Base-by-base conservation (phyloP, 352 stramenopile species). In the Globisporangium barbulae region DNA sequence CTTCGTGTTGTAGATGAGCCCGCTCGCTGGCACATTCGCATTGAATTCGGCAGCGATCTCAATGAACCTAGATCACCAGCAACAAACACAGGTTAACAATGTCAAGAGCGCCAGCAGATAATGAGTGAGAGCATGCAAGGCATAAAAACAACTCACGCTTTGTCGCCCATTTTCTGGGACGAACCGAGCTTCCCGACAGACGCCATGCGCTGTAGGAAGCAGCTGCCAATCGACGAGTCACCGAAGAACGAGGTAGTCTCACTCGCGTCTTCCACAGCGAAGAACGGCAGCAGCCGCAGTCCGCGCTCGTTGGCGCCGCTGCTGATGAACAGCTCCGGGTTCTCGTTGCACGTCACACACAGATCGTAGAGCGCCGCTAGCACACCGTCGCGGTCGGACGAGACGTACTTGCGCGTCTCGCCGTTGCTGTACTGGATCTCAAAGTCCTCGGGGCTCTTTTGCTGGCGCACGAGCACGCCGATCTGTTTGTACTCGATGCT, bases 11-110 rank as follows among this genome's bases (percentile, higher is more conserved):
- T 96, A 95, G 0, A 83, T 64, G 37, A 96, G 90, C 3, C 90
- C 90, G 41, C 84, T 95, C 5, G 79, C 71, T 30, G 88, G 83
- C 0, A 97, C 88, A 55, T 97, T 97, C 12, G 89, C 87, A 45
- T 97, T 97, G 64, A 97, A 96, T 61, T 97, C 90, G 49, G 81
- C 73, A 17, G 89, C 85, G 64, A 94, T 94, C 49, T 87, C 75
- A 25, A 94, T 70, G 54, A 95, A 91, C 8, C 85, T 94, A 69
- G 22, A 33, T 68, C 33, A 49, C 1, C 28, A 64, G 28, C 22
- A 31, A 33, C 12, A 53, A 33, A 21, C n/a, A 21, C 33, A 41
- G n/a, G 19, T 53, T 2, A 17, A 30, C 45, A 28, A 44, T n/a
- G 17, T 17, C 35, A 21, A 37, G 9, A 4, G 7, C 13, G 5